Evolutionary conservation across 192 early-diverging fungal species (phyloP).

Genomic region (Spinellus fusiger): DNA sequence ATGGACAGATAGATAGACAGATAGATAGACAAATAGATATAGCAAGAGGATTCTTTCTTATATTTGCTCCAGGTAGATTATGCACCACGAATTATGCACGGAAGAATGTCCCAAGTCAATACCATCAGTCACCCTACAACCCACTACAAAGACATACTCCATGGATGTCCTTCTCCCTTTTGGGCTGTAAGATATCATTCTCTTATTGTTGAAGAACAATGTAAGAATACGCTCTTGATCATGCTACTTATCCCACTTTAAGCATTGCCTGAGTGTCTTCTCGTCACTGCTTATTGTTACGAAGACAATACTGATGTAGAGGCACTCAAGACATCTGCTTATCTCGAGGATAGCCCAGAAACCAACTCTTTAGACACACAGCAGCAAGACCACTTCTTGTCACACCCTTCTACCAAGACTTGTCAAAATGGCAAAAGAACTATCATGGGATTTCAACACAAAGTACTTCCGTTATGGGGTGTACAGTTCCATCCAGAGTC

Average conservation of each 20-base stretch:
- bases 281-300: conserved; percentile 56
- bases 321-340: conserved; percentile 16
- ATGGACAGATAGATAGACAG: neutral
- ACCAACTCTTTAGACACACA: neutral
- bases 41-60: too few relatives aligned
- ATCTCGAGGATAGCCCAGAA: conserved; percentile 12
- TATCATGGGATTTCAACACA: conserved; percentile 82
- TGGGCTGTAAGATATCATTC: conserved; percentile 89
- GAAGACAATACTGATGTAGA: conserved; percentile 36
- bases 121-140: conserved; percentile 14
- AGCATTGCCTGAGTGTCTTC: conserved; percentile 57
- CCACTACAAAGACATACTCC: conserved; percentile 41
- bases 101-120: conserved; percentile 61
- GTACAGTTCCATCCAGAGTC: conserved; percentile 98
- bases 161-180: conserved; percentile 57
- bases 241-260: neutral
- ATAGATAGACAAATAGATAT: too few relatives aligned
- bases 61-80: conserved; percentile 40
- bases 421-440: conserved; percentile 22
- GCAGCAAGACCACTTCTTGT: conserved; percentile 17
- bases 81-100: conserved; percentile 74
- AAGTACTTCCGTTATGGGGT: conserved; percentile 64
- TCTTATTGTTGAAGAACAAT: conserved; percentile 57
- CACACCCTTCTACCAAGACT: neutral
- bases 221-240: conserved; percentile 20